Percentiles rank a stretch among this genome's conserved stretches.
phyloP scores from a whole-genome alignment of 768 basidiomycete genomes.

The Suillus lakei region DNA sequence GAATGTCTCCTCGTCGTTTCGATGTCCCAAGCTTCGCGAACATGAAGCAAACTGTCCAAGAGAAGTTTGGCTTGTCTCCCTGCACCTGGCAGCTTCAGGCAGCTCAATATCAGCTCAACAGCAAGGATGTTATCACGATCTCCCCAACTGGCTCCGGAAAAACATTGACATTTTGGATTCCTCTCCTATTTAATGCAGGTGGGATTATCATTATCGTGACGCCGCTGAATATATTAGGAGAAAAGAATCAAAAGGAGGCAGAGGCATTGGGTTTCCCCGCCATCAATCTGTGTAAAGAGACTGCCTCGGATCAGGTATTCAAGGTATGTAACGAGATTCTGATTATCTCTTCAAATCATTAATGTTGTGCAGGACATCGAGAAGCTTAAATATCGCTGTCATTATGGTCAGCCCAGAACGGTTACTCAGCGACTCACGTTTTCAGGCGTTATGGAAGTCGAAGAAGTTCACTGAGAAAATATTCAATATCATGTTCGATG shows the following conservation, averaged over 20 bases:
- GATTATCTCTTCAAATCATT: not conserved
- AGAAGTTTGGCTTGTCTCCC: conserved; percentile 6
- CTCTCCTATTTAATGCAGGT: conserved; percentile 13
- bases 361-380: conserved; percentile 28
- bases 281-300: conserved; percentile 14
- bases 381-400: conserved; percentile 25
- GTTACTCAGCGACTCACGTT: conserved; percentile 19
- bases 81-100: conserved; percentile 10
- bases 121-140: conserved; percentile 14
- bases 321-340: conserved; percentile 4
- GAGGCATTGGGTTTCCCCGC: conserved; percentile 12
- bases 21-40: not conserved
- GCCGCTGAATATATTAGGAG: conserved; percentile 17
- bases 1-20: not conserved
- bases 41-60: conserved; percentile 6
- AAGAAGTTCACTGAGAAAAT: conserved; percentile 23
- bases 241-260: conserved; percentile 5
- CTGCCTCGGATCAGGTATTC: conserved; percentile 12
- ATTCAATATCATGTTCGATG: conserved; percentile 40
- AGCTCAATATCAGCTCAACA: conserved; percentile 5
- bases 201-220: conserved; percentile 18
- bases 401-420: conserved; percentile 36
- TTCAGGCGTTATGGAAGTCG: conserved; percentile 23
- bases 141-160: conserved; percentile 16
- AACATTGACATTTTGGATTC: conserved; percentile 18